Base-by-base conservation (phyloP, 371 early-diverging fungal genomes). In the Paramicrosporidium saccamoebae region DNA sequence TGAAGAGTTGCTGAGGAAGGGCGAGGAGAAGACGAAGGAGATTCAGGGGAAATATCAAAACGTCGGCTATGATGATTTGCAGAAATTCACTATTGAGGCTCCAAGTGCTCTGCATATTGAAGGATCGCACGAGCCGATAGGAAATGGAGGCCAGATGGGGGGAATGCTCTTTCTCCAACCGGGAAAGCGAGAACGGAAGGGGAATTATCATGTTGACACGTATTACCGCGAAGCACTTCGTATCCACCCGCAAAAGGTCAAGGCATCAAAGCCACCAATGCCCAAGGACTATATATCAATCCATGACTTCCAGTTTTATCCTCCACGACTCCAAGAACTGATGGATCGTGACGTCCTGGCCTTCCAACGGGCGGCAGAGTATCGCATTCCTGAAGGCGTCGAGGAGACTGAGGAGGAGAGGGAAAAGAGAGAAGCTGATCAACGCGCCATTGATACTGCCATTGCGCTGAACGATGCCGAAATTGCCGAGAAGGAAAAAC, bases 231-330 rank as follows among this genome's bases (percentile, higher is more conserved):
- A 69, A 30, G 63, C 67, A 0, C 35, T 74, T 23, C 55, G 64
- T 7, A 45, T 41, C 22, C 44, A 41, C 22, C 28, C 56, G 17
- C 58, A 59, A 31, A 32, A 50, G 1, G 46, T 39, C 12, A 54
- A 47, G 23, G 49, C 53, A 10, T 66, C 64, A 20, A 48, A 52
- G 16, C 55, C 46, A 17, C 50, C 67, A 10, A 64, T 57, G 39
- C 62, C 36, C 28, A 37, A 16, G 14, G 13, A 12, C 14, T 14
- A 26, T 3, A 3, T 31, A 25, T 27, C 32, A 24, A 25, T 36
- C 11, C 26, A 55, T 19, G 92, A 90, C 28, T 81, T 71, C 42
- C 92, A 95, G 40, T 95, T 95, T 45, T 84, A 57, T 37, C 78
- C 81, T 12, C 32, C 48, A 17, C 57, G 67, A 14, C 50, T 92